Base-by-base conservation (phyloP, 1,284 basidiomycete species). In the Ustilago tritici region DNA sequence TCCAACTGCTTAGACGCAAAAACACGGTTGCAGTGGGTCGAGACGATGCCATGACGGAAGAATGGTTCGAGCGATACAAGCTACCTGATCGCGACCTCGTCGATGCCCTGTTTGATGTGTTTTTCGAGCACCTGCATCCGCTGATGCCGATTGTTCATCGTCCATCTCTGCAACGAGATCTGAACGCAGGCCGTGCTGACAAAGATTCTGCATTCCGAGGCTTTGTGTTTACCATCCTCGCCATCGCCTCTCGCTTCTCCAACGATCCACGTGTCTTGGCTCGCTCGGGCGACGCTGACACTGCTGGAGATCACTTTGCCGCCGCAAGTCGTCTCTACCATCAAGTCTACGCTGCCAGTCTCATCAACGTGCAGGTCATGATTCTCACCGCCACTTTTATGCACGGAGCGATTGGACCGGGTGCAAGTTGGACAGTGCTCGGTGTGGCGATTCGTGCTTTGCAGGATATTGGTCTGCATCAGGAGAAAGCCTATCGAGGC, bases 281-380 rank as follows among this genome's bases (percentile, higher is more conserved):
- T 15, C 76, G 80, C 55, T 65, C 74, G 15, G 58, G 61, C 36
- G 76, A 82, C 28, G 78, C 78, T 1, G 63, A 73, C n/a, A 78
- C 76, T 0, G 81, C 79, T 0, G 81, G 82, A 32, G 82, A 83
- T 49, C 76, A 82, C 55, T 83, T 74, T 60, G 80, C 82, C n/a
- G 76, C 80, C 14, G 82, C 73, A 15, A 79, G 76, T 61, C 65
- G 82, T 15, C 76, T 82, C 17, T 82, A 83, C 50, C 82, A 83
- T 53, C 80, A 83, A 53, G 81, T 81, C 9, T 80, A 75, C 35
- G 78, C 80, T 14, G 82, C 82, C 8, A 78, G 73, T 34, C 61
- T 83, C 41, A 82, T 81, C 71, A 83, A 83, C 28, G 78, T 83
- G 6, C 82, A 83, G 57, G 80, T 83, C 19, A 71, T 83, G 65